Conservation (phyloP, 1,284 basidiomycete genomes). For the Leucoagaricus sp. region DNA sequence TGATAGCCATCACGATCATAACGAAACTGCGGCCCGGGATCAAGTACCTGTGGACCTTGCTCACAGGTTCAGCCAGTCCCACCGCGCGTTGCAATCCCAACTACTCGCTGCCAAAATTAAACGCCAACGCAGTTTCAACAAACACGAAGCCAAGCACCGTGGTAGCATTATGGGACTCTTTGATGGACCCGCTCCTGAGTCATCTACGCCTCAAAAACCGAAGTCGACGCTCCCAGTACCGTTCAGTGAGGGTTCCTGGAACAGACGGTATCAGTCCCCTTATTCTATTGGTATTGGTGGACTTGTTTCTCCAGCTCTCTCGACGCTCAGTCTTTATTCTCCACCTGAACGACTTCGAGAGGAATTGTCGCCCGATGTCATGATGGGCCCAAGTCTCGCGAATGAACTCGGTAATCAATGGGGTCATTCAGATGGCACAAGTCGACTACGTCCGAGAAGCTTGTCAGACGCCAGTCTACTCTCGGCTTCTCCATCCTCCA, state of each 20-base stretch:
- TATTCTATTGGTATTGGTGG: slow-evolving; percentile 26
- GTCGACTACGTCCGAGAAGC: slow-evolving; percentile 51
- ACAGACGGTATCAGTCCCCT: slow-evolving; percentile 19
- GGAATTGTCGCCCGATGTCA: slow-evolving; percentile 12
- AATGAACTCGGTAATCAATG: slow-evolving; percentile 56
- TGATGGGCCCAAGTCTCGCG: slow-evolving; percentile 45
- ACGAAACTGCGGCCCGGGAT: slow-evolving; percentile 25
- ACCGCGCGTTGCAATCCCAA: slow-evolving; percentile 3
- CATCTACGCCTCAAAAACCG: background rate
- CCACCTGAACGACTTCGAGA: slow-evolving; percentile 5
- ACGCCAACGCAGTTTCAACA: slow-evolving; percentile 22
- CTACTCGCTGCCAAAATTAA: slow-evolving; percentile 11
- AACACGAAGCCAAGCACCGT: slow-evolving; percentile 36
- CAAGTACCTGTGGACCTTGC: slow-evolving; percentile 1
- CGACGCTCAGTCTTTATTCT: slow-evolving; percentile 23
- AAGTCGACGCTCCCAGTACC: slow-evolving; percentile 11
- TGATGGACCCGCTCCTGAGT: slow-evolving; percentile 33
- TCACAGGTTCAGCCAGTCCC: background rate
- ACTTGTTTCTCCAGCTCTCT: slow-evolving; percentile 29
- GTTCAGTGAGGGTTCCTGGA: slow-evolving; percentile 25
- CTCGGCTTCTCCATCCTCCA: slow-evolving; percentile 39
- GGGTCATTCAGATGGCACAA: slow-evolving; percentile 37
- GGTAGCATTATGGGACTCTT: slow-evolving; percentile 70
- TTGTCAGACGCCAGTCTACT: slow-evolving; percentile 48
- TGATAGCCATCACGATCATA: slow-evolving; percentile 37